Evolutionary conservation across 305 asterid species (phyloP), one percentile per base, ranked within the genome.

Genomic region (Euphrasia arctica): DNA sequence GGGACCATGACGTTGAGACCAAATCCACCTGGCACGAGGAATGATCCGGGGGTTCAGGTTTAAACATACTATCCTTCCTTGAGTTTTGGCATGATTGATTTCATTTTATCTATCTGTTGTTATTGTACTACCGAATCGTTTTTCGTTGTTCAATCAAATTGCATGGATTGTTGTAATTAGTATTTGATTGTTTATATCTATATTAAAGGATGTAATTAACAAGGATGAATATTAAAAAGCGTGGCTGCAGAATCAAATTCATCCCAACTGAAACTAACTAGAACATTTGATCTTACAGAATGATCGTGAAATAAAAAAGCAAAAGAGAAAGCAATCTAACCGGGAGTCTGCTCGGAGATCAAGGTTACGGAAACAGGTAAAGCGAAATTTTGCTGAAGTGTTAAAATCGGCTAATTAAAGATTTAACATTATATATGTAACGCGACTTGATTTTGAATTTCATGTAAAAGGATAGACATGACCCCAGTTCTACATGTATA

Each of bases 301-400:
- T 63, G 96, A 92, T 65, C 93, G 97, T 58, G 97, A 90, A 78
- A 48, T 92, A 50, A 92, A 92, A 78, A 83, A 83, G 71, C 98
- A 90, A 75, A 92, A 90, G 84, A 73, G 98, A 74, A 92, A 92
- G 85, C 98, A 90, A 75, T 92, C 98, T 49, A 92, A 92, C 73
- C 78, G 98, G 66, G 98, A 92, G 85, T 92, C 98, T 67, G 98
- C 98, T 63, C 82, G 98, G 75, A 88, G 96, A 61, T 92, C 98
- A 79, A 88, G 98, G 70, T 76, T 92, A 68, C 91, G 97, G 60
- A 92, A 90, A 77, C 97, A 92, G 96, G 98, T 90, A 65, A 45
- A 29, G 11, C 11, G 54, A 31, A 5, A 39, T 27, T 58, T 64
- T 42, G 41, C 64, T 64, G 54, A 45, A 12, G 22, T 60, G 27